These are phyloP conservation scores for Hypericum perforatum DNA, from an alignment of 345 rosid species.

Conservation along the genomic window DNA sequence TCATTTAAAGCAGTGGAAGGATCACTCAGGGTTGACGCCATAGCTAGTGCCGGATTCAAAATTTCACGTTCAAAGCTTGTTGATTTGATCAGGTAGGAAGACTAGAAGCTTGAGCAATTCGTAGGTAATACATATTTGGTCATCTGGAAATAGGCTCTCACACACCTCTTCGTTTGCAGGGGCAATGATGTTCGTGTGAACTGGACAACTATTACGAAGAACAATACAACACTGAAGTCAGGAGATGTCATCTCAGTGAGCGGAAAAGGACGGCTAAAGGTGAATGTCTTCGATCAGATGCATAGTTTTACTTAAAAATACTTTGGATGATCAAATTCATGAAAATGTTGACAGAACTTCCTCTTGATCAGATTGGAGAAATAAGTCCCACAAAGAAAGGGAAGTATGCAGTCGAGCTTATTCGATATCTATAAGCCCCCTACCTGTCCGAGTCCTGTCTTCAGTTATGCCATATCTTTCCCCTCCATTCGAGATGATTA, in stretches of 20 bases:
- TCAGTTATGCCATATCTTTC: too few relatives aligned
- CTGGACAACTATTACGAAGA: constrained; percentile 68
- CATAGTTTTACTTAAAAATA: not conserved
- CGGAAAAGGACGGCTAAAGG: constrained; percentile 89
- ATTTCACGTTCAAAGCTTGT: constrained; percentile 79
- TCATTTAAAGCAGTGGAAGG: constrained; percentile 74
- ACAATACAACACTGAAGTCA: constrained; percentile 51
- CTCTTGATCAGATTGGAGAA: constrained; percentile 53
- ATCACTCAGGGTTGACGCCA: constrained; percentile 82
- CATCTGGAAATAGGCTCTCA: not conserved
- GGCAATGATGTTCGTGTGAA: constrained; percentile 75
- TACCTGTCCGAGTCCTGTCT: too few relatives aligned
- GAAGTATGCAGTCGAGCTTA: constrained; percentile 67
- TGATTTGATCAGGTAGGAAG: constrained; percentile 56
- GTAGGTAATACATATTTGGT: not conserved
- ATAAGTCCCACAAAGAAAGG: constrained; percentile 71
- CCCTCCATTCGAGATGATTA: too few relatives aligned
- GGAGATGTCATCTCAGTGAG: constrained; percentile 83
- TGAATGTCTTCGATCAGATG: constrained; percentile 8
- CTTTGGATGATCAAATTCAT: constrained; percentile 8
- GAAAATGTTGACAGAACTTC: not conserved
- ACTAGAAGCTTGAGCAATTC: constrained; percentile 1
- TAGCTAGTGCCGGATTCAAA: constrained; percentile 98
- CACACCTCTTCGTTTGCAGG: constrained; percentile 20
- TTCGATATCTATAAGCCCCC: constrained; percentile 42